phyloP scores from a whole-genome alignment of 2,329 filamentous ascomycete species.

The Talaromyces pinophilus region DNA sequence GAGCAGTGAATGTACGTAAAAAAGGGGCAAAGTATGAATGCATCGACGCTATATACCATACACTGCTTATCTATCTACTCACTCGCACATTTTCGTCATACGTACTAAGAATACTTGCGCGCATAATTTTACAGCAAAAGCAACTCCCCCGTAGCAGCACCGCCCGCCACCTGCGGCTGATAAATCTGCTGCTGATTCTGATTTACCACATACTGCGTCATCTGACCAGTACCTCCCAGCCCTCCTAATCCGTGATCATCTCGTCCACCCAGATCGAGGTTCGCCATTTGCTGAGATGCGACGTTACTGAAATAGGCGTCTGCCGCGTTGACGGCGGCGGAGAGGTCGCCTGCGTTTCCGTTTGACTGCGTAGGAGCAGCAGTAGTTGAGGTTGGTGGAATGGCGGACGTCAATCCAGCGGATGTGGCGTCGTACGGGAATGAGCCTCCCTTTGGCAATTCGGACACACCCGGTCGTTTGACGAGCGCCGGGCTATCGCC shows the following conservation, averaged over 20 bases:
- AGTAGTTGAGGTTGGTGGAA: background rate
- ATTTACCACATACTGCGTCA: slow-evolving; percentile 68
- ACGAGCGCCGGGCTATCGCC: slow-evolving; percentile 85
- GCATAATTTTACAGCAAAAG: slow-evolving; percentile 57
- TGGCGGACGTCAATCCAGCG: background rate
- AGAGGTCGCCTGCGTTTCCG: slow-evolving; percentile 53
- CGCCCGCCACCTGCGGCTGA: slow-evolving; percentile 66
- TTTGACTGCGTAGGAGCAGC: background rate
- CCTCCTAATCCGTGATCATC: slow-evolving; percentile 61
- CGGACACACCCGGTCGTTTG: slow-evolving; percentile 53
- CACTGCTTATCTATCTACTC: background rate
- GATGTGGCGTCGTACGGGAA: background rate
- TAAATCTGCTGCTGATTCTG: slow-evolving; percentile 78
- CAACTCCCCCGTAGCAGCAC: slow-evolving; percentile 69
- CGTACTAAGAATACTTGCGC: background rate
- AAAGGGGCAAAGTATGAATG: background rate
- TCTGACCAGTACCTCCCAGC: slow-evolving; percentile 54
- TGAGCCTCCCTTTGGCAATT: slow-evolving; percentile 15
- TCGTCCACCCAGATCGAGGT: slow-evolving; percentile 66
- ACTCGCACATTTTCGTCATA: background rate
- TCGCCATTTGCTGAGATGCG: slow-evolving; percentile 71
- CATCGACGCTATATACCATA: slow-evolving; percentile 8
- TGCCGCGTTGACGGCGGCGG: slow-evolving; percentile 76
- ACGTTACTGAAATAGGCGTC: slow-evolving; percentile 86
- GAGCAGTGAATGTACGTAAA: background rate